Evolutionary conservation across 2,329 filamentous ascomycete genomes (phyloP).

Genomic region (Claviceps monticola): DNA sequence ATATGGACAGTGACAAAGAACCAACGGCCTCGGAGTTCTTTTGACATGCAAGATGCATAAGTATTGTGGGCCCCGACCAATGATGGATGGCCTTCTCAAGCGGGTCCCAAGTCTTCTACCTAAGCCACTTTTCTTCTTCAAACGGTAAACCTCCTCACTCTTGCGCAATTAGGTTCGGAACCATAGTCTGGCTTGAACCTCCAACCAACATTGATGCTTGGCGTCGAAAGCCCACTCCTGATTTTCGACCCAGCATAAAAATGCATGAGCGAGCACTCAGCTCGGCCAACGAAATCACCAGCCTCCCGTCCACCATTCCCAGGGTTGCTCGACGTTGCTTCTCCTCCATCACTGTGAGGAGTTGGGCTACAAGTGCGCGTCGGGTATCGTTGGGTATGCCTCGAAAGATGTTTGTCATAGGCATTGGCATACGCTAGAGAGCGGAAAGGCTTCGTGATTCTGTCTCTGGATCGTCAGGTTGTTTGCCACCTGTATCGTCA

Average conservation of each 20-base stretch:
- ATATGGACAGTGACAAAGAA: not conserved
- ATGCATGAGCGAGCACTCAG: constrained; percentile 1
- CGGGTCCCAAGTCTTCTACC: not conserved
- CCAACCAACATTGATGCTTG: not conserved
- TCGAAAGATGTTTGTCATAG: not conserved
- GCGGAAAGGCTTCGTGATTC: not conserved
- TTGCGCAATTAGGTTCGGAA: not conserved
- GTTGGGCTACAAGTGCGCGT: not conserved
- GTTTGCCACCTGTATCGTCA: not conserved
- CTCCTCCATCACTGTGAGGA: not conserved
- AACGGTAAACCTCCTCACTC: not conserved
- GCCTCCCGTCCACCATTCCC: not conserved
- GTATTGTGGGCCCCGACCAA: not conserved
- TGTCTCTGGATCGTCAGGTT: not conserved
- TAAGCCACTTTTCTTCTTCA: not conserved
- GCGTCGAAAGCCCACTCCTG: not conserved
- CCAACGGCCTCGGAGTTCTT: not conserved
- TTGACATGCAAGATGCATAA: not conserved
- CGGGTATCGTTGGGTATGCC: constrained; percentile 5
- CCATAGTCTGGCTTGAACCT: not conserved
- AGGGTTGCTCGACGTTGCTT: not conserved
- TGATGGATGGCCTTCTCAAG: not conserved
- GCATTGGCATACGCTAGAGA: not conserved
- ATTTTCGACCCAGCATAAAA: not conserved
- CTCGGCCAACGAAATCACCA: not conserved